Percentiles rank a stretch among this genome's conserved stretches.
Conservation (phyloP, 2,329 filamentous ascomycete genomes). For the Stylonectria norvegica region DNA sequence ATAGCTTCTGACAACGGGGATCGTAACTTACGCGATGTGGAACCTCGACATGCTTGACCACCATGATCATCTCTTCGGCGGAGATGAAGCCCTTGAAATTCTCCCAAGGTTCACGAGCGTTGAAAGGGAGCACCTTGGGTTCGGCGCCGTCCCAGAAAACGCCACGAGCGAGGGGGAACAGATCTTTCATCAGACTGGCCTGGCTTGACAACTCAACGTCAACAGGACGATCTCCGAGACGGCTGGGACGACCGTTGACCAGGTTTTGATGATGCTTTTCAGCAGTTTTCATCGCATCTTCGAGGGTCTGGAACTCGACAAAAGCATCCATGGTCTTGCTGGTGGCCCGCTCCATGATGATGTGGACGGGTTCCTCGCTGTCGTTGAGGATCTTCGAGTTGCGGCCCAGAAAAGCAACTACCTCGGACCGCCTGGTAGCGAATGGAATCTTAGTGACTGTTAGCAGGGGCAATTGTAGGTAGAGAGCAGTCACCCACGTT, state of each 20-base stretch:
- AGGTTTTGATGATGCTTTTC: conserved; percentile 43
- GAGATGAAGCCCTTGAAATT: conserved; percentile 60
- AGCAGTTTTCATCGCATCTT: conserved; percentile 53
- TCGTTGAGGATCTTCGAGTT: conserved; percentile 55
- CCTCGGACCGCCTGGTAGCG: conserved; percentile 48
- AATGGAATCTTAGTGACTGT: conserved; percentile 52
- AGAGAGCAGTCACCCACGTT: conserved; percentile 41
- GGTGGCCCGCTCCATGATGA: conserved; percentile 62
- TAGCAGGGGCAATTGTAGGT: background rate
- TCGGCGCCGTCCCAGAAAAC: conserved; percentile 51
- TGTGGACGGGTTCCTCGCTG: conserved; percentile 54
- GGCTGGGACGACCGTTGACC: conserved; percentile 40
- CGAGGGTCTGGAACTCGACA: conserved; percentile 52
- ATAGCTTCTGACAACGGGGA: background rate
- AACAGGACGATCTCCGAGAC: conserved; percentile 56
- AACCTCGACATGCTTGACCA: conserved; percentile 60
- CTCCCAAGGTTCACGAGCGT: conserved; percentile 42
- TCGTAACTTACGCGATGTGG: conserved; percentile 54
- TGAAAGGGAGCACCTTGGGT: conserved; percentile 38
- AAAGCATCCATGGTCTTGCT: conserved; percentile 61
- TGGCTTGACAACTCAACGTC: conserved; percentile 57
- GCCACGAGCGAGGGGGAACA: conserved; percentile 58
- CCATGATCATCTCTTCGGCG: conserved; percentile 61
- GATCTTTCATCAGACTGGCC: conserved; percentile 54
- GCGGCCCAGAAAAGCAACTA: conserved; percentile 57